phyloP scores from a whole-genome alignment of 768 basidiomycete species.

The Russula ochroleuca region DNA sequence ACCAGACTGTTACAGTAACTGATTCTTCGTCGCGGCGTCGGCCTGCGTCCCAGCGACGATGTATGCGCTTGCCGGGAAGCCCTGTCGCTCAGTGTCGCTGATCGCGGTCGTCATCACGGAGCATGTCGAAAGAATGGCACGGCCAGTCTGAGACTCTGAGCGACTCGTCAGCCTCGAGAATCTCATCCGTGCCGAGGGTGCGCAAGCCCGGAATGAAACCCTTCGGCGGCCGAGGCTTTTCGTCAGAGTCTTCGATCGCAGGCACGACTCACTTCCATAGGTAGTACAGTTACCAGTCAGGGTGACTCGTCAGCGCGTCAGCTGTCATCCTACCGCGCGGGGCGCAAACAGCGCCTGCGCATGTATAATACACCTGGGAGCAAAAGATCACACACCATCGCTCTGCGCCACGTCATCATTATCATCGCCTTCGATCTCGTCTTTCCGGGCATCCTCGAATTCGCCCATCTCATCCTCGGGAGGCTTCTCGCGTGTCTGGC shows the following conservation, averaged over 20 bases:
- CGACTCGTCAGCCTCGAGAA: slow-evolving; percentile 89
- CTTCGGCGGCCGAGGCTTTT: slow-evolving; percentile 51
- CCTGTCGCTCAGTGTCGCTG: slow-evolving; percentile 83
- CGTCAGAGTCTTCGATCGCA: slow-evolving; percentile 79
- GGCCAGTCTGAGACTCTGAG: slow-evolving; percentile 98
- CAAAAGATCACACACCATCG: slow-evolving; percentile 40
- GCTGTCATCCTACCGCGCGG: neutral
- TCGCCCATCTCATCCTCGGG: slow-evolving; percentile 76
- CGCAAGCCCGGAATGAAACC: slow-evolving; percentile 81
- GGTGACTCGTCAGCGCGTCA: neutral
- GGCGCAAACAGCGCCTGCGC: slow-evolving; percentile 11
- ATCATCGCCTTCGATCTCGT: slow-evolving; percentile 71
- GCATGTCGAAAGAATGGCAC: slow-evolving; percentile 90
- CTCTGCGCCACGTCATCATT: slow-evolving; percentile 79
- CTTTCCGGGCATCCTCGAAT: slow-evolving; percentile 98
- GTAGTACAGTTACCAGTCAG: slow-evolving; percentile 43
- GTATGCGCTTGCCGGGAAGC: slow-evolving; percentile 83
- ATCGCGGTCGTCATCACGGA: slow-evolving; percentile 86
- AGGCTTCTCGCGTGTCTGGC: slow-evolving; percentile 42
- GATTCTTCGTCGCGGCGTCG: slow-evolving; percentile 71
- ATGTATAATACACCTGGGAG: neutral
- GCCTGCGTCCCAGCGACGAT: slow-evolving; percentile 98
- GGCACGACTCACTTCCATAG: slow-evolving; percentile 75
- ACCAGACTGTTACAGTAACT: no score
- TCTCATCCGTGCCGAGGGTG: slow-evolving; percentile 74